phyloP scores from a whole-genome alignment of 345 rosid genomes.

The Microcos paniculata region DNA sequence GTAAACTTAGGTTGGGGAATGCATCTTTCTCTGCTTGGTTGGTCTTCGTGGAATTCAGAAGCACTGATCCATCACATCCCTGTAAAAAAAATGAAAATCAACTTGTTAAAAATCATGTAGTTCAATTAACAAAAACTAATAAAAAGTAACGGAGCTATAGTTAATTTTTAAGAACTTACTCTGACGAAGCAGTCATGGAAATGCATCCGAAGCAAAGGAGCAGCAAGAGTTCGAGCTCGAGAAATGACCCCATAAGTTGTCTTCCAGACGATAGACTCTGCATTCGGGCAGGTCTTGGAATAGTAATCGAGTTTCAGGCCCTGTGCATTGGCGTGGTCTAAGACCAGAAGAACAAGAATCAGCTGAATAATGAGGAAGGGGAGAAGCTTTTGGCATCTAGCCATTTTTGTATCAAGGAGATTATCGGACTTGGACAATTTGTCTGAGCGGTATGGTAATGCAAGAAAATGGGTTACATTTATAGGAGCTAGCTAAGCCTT shows the following conservation, averaged over 20 bases:
- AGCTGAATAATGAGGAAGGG: conserved; percentile 27
- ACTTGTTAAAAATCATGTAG: too few relatives aligned
- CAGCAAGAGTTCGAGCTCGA: conserved; percentile 43
- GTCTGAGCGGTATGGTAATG: conserved; percentile 1
- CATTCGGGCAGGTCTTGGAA: conserved; percentile 37
- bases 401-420: conserved; percentile 32
- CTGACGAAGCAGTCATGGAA: conserved; percentile 83
- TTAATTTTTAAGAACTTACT: conserved; percentile 34
- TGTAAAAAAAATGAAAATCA: conserved; percentile 16
- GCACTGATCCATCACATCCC: conserved; percentile 89
- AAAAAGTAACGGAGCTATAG: not conserved
- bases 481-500: conserved; percentile 26
- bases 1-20: conserved; percentile 45
- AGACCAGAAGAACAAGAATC: conserved; percentile 27
- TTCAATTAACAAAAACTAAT: too few relatives aligned
- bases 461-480: conserved; percentile 15
- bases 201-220: conserved; percentile 68
- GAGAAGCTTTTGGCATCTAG: conserved; percentile 35
- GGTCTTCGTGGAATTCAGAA: conserved; percentile 46
- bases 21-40: conserved; percentile 54
- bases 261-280: conserved; percentile 29
- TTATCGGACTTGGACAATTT: not conserved
- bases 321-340: conserved; percentile 10
- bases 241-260: conserved; percentile 34
- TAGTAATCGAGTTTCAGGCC: conserved; percentile 37